Percentiles rank a stretch among this genome's conserved stretches.
These are phyloP conservation scores for Verticillium longisporum DNA, from an alignment of 2,329 filamentous ascomycete genomes.

Conservation along the genomic window DNA sequence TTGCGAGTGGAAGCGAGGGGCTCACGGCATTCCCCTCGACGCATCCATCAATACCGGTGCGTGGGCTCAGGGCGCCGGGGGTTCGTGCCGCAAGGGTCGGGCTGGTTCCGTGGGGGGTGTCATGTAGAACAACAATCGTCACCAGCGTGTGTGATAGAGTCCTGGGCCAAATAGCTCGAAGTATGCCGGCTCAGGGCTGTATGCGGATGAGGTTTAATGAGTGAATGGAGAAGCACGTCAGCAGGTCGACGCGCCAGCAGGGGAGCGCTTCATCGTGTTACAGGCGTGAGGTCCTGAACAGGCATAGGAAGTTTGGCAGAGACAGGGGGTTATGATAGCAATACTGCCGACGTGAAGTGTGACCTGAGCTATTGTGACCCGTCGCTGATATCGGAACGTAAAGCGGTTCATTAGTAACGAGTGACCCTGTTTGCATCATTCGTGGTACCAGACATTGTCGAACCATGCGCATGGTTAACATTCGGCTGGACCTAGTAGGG, in stretches of 20 bases:
- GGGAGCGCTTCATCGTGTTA: background rate
- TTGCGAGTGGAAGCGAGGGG: background rate
- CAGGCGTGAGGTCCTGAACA: background rate
- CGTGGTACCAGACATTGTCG: no score
- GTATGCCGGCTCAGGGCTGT: background rate
- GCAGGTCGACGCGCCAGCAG: background rate
- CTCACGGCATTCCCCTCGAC: background rate
- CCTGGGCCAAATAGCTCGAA: background rate
- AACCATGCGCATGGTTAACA: no score
- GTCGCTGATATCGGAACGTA: no score
- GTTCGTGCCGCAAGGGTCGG: background rate
- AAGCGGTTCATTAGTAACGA: no score
- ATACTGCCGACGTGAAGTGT: no score
- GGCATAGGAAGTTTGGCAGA: background rate
- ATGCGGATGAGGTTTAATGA: background rate
- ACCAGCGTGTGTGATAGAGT: background rate
- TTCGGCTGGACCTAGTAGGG: no score
- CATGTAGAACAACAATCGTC: background rate
- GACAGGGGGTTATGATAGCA: background rate
- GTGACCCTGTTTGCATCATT: no score
- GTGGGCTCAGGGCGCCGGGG: background rate
- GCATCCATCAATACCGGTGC: background rate
- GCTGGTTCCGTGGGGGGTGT: background rate
- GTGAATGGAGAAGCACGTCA: background rate
- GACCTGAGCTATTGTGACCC: no score